Evolutionary conservation across 2,329 filamentous ascomycete genomes (phyloP).

Genomic region (Incumbomyces delicatus): DNA sequence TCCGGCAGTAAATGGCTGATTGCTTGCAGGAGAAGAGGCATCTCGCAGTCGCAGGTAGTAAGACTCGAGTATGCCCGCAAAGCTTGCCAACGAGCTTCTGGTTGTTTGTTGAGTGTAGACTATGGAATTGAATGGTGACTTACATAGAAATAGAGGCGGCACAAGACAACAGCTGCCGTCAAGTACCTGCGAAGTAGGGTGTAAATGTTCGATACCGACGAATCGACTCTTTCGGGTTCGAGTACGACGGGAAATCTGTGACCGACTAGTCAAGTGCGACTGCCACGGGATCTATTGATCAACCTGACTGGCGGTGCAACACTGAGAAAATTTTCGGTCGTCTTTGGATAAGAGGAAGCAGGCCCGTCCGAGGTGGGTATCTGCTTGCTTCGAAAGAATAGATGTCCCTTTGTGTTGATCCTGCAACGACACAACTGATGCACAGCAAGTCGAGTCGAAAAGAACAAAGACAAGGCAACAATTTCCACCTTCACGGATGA

Average conservation of each 20-base stretch:
- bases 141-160: constrained; percentile 4
- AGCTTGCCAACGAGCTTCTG: constrained; percentile 24
- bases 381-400: not conserved
- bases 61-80: constrained; percentile 6
- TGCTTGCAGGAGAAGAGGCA: not conserved
- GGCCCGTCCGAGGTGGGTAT: not conserved
- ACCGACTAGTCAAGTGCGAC: constrained; percentile 1
- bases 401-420: not conserved
- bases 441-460: not conserved
- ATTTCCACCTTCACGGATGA: not conserved
- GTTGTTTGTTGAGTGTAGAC: constrained; percentile 17
- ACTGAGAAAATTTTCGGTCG: not conserved
- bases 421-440: not conserved
- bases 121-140: not conserved
- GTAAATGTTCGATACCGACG: not conserved
- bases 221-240: not conserved
- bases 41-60: not conserved
- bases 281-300: constrained; percentile 7
- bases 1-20: too few species aligned
- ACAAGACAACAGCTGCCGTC: not conserved
- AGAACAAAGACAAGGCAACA: not conserved
- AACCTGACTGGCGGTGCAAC: constrained; percentile 6
- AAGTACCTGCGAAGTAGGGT: not conserved
- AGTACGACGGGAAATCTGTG: not conserved
- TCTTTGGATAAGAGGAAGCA: not conserved